Evolutionary conservation across 2,329 filamentous ascomycete species (phyloP).

Genomic region (Alternaria triticimaculans): DNA sequence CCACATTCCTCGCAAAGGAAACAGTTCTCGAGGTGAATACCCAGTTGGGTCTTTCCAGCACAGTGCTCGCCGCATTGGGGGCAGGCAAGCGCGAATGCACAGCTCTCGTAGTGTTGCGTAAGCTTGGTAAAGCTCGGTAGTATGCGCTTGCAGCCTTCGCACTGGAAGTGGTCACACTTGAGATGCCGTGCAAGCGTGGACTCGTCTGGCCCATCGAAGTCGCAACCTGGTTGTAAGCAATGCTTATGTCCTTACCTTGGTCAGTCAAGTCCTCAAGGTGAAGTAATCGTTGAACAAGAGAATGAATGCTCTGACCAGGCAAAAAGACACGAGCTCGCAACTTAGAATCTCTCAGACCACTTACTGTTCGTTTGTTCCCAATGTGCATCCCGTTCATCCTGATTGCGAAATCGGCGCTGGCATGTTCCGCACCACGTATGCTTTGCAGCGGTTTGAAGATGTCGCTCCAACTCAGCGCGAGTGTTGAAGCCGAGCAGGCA

Average conservation of each 20-base stretch:
- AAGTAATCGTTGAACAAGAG: neutral
- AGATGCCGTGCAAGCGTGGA: slow-evolving; percentile 32
- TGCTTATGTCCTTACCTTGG: slow-evolving; percentile 32
- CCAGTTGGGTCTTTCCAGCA: slow-evolving; percentile 25
- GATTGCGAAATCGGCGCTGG: slow-evolving; percentile 34
- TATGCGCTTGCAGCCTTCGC: slow-evolving; percentile 37
- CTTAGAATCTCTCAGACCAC: neutral
- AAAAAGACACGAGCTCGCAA: neutral
- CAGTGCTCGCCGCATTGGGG: slow-evolving; percentile 26
- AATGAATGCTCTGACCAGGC: neutral
- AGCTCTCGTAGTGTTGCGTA: slow-evolving; percentile 29
- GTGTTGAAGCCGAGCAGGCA: slow-evolving; percentile 38
- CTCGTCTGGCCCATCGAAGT: slow-evolving; percentile 34
- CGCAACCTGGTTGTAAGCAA: slow-evolving; percentile 41
- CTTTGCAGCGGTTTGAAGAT: slow-evolving; percentile 32
- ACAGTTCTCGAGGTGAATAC: slow-evolving; percentile 30
- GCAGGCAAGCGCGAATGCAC: slow-evolving; percentile 26
- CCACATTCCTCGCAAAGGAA: slow-evolving; percentile 30
- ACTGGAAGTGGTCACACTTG: slow-evolving; percentile 39
- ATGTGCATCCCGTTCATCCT: slow-evolving; percentile 42
- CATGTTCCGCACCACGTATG: slow-evolving; percentile 42
- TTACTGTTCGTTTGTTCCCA: slow-evolving; percentile 38
- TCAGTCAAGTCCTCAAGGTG: neutral
- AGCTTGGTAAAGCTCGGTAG: slow-evolving; percentile 39
- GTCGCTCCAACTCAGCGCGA: slow-evolving; percentile 27